Conservation (phyloP, 2,329 filamentous ascomycete genomes). For the Ceratocystis cubensis region DNA sequence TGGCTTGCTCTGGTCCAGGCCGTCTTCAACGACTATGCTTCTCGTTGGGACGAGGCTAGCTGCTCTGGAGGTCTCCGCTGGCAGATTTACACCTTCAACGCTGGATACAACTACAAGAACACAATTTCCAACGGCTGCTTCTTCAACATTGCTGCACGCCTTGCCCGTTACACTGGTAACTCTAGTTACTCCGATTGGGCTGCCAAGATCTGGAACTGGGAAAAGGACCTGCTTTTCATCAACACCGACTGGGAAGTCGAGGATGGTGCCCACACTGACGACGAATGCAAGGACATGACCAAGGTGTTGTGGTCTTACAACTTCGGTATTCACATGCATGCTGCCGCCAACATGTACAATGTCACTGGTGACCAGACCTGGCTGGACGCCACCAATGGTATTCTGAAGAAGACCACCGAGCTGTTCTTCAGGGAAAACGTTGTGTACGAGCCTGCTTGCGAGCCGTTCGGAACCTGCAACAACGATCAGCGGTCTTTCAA, state of each 20-base stretch:
- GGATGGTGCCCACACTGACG: slow-evolving; percentile 34
- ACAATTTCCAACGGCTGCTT: slow-evolving; percentile 57
- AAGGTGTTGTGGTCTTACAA: slow-evolving; percentile 55
- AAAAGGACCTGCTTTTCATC: slow-evolving; percentile 43
- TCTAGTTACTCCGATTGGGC: slow-evolving; percentile 68
- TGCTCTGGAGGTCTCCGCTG: slow-evolving; percentile 70
- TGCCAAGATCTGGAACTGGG: slow-evolving; percentile 56
- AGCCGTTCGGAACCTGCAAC: slow-evolving; percentile 48
- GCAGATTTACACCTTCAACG: slow-evolving; percentile 74
- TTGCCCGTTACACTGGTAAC: slow-evolving; percentile 69
- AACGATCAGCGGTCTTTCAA: slow-evolving; percentile 65
- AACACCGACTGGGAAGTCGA: slow-evolving; percentile 41
- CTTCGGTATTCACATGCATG: slow-evolving; percentile 51
- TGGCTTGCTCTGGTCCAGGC: slow-evolving; percentile 71
- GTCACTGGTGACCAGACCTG: slow-evolving; percentile 42
- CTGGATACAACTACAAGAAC: slow-evolving; percentile 57
- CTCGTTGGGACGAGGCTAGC: slow-evolving; percentile 50
- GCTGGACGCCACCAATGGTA: slow-evolving; percentile 45
- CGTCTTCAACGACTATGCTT: slow-evolving; percentile 65
- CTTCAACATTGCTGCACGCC: slow-evolving; percentile 56
- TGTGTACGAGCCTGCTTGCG: slow-evolving; percentile 56
- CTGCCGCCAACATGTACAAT: slow-evolving; percentile 50
- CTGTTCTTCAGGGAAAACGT: slow-evolving; percentile 45
- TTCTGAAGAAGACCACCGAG: slow-evolving; percentile 38
- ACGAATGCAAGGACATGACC: slow-evolving; percentile 38